Evolutionary conservation across 495 filamentous ascomycete species (phyloP), one percentile per base, ranked within the genome.

Genomic region (Penicillium angulare): DNA sequence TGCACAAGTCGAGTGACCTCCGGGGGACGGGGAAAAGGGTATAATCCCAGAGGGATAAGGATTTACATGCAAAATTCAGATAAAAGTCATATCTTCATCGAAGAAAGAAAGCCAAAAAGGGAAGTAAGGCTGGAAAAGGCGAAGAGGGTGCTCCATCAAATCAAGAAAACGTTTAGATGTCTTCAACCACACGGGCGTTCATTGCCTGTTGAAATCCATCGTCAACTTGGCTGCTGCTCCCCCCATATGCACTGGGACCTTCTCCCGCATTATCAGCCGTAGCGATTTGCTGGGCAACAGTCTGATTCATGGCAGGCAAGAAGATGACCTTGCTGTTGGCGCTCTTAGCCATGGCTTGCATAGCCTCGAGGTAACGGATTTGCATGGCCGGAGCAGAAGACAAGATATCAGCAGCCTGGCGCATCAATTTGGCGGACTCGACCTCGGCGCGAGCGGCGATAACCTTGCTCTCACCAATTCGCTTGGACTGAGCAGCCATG

Each of bases 401-500:
- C 50, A 98, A 68, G 60, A 99, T 99, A 68, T 99, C 93, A 63
- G 93, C 93, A 33, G 93, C 93, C 67, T 97, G 91, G 45, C 93
- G 81, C 93, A 98, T 98, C 69, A 98, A 73, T 67, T 97, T 97
- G 67, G 95, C 93, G 47, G 83, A 83, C 70, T 99, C 93, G 67
- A 99, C 93, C 73, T 99, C 93, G 29, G 93, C 93, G 59, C 92
- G 88, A 47, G 93, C 93, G 27, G 90, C 88, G 57, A 97, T 97
- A 66, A 97, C 91, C 79, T 98, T 98, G 73, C 85, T 89, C 75
- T 98, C 93, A 71, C 95, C 93, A 56, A 97, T 96, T 45, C 93
- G 86, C 86, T 97, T 97, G 74, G 83, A 86, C 79, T 98, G 62
- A n/a, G 93, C 93, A n/a, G 93, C 93, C 93, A 99, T 99, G 65